Evolutionary conservation across 495 filamentous ascomycete genomes (phyloP).

Genomic region (Bathelium albidoporum): DNA sequence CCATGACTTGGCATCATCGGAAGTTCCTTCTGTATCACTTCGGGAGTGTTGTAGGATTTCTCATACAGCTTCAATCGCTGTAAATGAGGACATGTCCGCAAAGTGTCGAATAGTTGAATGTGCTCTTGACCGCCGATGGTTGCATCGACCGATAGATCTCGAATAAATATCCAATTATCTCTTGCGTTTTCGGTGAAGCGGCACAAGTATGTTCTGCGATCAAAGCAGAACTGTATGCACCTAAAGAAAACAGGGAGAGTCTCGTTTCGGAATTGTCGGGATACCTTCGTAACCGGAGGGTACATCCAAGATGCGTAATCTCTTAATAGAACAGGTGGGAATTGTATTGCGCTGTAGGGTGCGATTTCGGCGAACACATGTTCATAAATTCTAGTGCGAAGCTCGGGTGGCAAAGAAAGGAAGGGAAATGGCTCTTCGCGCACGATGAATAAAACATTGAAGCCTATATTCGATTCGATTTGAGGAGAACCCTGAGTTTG

Average conservation of each 20-base stretch:
- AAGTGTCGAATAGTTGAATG: too few relatives aligned
- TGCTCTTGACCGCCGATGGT: too few relatives aligned
- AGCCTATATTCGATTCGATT: neutral
- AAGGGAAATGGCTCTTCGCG: neutral
- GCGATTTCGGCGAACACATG: neutral
- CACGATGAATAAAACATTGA: neutral
- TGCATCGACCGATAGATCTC: too few relatives aligned
- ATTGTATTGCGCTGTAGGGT: neutral
- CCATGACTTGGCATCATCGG: neutral
- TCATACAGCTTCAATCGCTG: neutral
- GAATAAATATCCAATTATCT: neutral
- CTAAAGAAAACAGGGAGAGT: neutral
- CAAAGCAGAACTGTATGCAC: neutral
- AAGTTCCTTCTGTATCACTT: neutral
- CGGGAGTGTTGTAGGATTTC: neutral
- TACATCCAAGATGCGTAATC: neutral
- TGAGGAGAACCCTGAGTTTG: neutral
- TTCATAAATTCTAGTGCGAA: neutral
- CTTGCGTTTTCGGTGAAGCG: neutral
- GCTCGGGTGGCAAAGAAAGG: neutral
- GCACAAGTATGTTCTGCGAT: neutral
- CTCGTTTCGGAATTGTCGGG: neutral
- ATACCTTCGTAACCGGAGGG: neutral
- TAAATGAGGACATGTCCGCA: neutral
- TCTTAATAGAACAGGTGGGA: neutral